These are phyloP conservation scores for Sorghum bicolor DNA, from an alignment of 176 grass and related monocot genomes.

Conservation along the genomic window Sorghum_bicolor_NCBIv3 NC_012876.2:59403001-59403500, in stretches of 20 bases:
- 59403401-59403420: background rate
- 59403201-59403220: conserved; percentile 56
- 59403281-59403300: conserved; percentile 84
- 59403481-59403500: background rate
- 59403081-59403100: conserved; percentile 81
- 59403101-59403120: conserved; percentile 93
- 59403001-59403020: background rate
- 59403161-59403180: conserved; percentile 14
- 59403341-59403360: background rate
- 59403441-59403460: background rate
- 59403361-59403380: background rate
- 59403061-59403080: conserved; percentile 1
- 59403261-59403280: conserved; percentile 93
- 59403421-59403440: background rate
- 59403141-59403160: conserved; percentile 25
- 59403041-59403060: background rate
- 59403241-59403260: conserved; percentile 86
- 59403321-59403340: conserved; percentile 35
- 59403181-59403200: conserved; percentile 4
- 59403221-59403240: conserved; percentile 78
- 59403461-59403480: background rate
- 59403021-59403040: background rate
- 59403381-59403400: background rate
- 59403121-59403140: conserved; percentile 82
- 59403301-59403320: conserved; percentile 96